phyloP scores from a whole-genome alignment of 169 alveolate species.

The Plasmodium vivax region DNA sequence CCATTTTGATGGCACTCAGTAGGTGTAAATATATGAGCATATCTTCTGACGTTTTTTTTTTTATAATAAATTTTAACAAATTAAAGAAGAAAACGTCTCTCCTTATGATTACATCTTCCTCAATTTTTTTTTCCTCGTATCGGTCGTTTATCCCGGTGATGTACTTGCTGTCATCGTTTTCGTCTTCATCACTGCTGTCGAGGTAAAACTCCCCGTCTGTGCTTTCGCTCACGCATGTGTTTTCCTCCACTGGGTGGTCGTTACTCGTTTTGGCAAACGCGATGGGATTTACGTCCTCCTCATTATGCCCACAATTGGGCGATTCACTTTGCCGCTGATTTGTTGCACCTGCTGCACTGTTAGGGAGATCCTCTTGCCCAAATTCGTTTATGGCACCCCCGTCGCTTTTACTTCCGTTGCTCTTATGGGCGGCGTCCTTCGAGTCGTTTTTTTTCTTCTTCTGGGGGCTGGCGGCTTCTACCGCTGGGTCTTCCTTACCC shows the following conservation, averaged over 20 bases:
- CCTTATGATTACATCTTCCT: constrained; percentile 77
- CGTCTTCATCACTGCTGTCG: constrained; percentile 34
- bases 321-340: neutral
- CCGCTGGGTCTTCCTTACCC: constrained; percentile 13
- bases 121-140: constrained; percentile 76
- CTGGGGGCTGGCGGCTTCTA: neutral
- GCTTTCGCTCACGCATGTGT: constrained; percentile 73
- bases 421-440: constrained; percentile 23
- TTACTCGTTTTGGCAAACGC: constrained; percentile 54
- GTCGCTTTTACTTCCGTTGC: constrained; percentile 8
- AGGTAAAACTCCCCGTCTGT: neutral
- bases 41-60: constrained; percentile 80
- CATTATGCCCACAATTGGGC: neutral
- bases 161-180: constrained; percentile 75
- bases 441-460: constrained; percentile 21
- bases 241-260: constrained; percentile 41
- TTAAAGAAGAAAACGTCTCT: constrained; percentile 80
- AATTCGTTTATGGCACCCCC: constrained; percentile 54
- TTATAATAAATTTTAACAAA: constrained; percentile 77
- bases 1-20: constrained; percentile 78
- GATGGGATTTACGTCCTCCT: constrained; percentile 17
- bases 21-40: constrained; percentile 80
- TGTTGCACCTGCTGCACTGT: neutral
- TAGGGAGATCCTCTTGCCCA: neutral
- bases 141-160: constrained; percentile 77